Conservation (phyloP, 2,329 filamentous ascomycete genomes). For the Harringtonia lauricola region DNA sequence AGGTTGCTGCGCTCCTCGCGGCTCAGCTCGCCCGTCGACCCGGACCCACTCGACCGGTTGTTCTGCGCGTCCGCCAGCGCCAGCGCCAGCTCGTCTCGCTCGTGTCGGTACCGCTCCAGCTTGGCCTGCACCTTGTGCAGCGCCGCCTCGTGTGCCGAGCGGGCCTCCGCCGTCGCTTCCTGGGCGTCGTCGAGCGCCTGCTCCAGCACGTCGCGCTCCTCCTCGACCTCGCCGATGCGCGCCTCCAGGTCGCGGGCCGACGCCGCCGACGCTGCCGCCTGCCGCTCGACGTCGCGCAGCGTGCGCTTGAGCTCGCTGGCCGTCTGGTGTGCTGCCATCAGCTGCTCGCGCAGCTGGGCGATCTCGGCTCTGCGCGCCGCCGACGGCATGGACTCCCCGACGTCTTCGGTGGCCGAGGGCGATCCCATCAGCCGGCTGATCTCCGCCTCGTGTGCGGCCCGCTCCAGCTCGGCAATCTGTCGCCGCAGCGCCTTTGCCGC, state of each 20-base stretch:
- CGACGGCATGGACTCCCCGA: slow-evolving; percentile 26
- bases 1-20: slow-evolving; percentile 48
- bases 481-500: slow-evolving; percentile 51
- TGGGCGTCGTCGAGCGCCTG: slow-evolving; percentile 46
- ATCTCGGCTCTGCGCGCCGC: slow-evolving; percentile 39
- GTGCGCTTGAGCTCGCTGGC: slow-evolving; percentile 41
- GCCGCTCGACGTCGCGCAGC: slow-evolving; percentile 39
- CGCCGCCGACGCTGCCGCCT: slow-evolving; percentile 21
- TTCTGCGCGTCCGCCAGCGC: slow-evolving; percentile 21
- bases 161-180: slow-evolving; percentile 36
- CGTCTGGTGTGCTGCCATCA: slow-evolving; percentile 47
- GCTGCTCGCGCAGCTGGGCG: slow-evolving; percentile 46
- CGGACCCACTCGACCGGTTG: slow-evolving; percentile 11
- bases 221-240: slow-evolving; percentile 45
- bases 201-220: slow-evolving; percentile 46
- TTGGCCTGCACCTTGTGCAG: slow-evolving; percentile 33
- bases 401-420: slow-evolving; percentile 29
- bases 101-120: slow-evolving; percentile 38
- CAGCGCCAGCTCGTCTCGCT: slow-evolving; percentile 28
- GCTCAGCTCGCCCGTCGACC: slow-evolving; percentile 26
- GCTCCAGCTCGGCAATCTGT: slow-evolving; percentile 55
- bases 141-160: slow-evolving; percentile 29
- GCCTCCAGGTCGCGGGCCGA: slow-evolving; percentile 20
- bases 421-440: slow-evolving; percentile 36
- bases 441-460: slow-evolving; percentile 52